A percentile compares a stretch with the other conserved stretches of the same genome.
Evolutionary conservation across 1,284 basidiomycete species (phyloP).

Genomic region (Vanrija humicola): DNA sequence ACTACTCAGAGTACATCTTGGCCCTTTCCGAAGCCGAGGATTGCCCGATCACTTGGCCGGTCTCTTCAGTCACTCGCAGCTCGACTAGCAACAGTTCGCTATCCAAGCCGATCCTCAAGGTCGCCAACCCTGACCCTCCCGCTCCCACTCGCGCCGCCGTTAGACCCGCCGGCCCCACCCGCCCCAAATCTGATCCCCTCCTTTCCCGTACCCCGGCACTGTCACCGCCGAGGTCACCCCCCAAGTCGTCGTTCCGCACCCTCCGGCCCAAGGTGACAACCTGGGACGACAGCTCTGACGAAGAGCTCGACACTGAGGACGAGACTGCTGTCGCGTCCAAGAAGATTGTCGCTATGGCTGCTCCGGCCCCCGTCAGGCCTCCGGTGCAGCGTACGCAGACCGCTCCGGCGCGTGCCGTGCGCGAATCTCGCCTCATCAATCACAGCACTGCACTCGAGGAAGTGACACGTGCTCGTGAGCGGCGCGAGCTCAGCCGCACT

Average conservation of each 20-base stretch:
- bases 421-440: slow-evolving; percentile 26
- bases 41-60: slow-evolving; percentile 1
- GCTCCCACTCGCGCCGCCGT: neutral
- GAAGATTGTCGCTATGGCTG: neutral
- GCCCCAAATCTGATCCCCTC: neutral
- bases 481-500: slow-evolving; percentile 22
- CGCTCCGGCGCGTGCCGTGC: slow-evolving; percentile 21
- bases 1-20: slow-evolving; percentile 36
- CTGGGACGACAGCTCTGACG: slow-evolving; percentile 20
- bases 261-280: slow-evolving; percentile 5
- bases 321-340: slow-evolving; percentile 3
- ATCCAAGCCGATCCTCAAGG: neutral
- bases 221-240: neutral
- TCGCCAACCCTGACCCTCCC: neutral
- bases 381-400: slow-evolving; percentile 4
- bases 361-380: neutral
- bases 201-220: neutral
- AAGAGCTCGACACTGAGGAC: slow-evolving; percentile 15
- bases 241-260: slow-evolving; percentile 12
- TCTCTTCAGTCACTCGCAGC: slow-evolving; percentile 1
- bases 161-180: neutral
- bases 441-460: slow-evolving; percentile 22
- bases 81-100: neutral
- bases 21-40: slow-evolving; percentile 32
- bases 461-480: slow-evolving; percentile 30